Evolutionary conservation across 495 filamentous ascomycete genomes (phyloP).

Genomic region (Talaromyces liani): DNA sequence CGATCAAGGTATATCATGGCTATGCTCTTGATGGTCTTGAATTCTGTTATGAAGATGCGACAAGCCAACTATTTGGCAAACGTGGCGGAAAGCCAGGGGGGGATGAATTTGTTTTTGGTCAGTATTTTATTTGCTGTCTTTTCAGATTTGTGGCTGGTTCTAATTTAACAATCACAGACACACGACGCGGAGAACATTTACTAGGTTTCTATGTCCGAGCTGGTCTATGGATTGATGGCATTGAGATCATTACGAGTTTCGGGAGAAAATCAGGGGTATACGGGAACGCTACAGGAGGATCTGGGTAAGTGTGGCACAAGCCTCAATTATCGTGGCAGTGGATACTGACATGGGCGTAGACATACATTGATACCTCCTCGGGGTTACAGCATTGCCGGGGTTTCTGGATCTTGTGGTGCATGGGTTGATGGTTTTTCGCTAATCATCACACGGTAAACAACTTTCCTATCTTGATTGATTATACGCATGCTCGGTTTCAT

Average conservation of each 20-base stretch:
- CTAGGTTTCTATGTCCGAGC: constrained; percentile 81
- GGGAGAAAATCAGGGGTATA: constrained; percentile 79
- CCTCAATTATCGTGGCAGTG: background rate
- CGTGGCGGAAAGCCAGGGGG: constrained; percentile 67
- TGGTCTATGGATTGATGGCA: constrained; percentile 79
- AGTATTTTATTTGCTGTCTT: constrained; percentile 15
- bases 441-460: constrained; percentile 56
- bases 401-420: constrained; percentile 71
- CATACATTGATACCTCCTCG: constrained; percentile 84
- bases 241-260: constrained; percentile 83
- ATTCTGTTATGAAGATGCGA: constrained; percentile 85
- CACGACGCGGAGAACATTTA: constrained; percentile 75
- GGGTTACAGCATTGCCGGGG: constrained; percentile 81
- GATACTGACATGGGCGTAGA: constrained; percentile 39
- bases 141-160: constrained; percentile 11
- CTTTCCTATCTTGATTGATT: background rate
- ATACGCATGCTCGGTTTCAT: background rate
- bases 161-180: constrained; percentile 45
- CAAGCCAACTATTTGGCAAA: constrained; percentile 85
- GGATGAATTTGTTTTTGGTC: constrained; percentile 71
- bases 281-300: constrained; percentile 76
- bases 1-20: constrained; percentile 72
- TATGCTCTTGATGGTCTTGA: constrained; percentile 77
- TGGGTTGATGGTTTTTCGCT: constrained; percentile 90
- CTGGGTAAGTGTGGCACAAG: constrained; percentile 52